phyloP scores from a whole-genome alignment of 2,329 filamentous ascomycete species.

The Arthrobotrys megalospora region DNA sequence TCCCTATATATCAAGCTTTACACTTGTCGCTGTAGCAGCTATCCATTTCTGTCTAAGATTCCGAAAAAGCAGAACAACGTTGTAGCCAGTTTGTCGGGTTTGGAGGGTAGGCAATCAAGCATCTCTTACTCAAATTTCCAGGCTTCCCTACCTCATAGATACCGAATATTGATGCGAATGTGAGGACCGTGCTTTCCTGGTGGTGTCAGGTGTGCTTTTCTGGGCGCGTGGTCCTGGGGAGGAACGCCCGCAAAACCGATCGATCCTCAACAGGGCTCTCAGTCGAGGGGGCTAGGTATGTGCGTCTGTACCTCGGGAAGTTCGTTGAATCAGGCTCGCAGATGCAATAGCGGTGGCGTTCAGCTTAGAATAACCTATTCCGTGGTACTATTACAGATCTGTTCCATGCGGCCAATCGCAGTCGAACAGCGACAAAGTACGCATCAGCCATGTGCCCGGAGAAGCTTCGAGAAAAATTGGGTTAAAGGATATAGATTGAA shows the following conservation, averaged over 20 bases:
- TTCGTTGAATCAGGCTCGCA: conserved; percentile 44
- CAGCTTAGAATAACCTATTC: conserved; percentile 38
- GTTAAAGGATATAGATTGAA: conserved; percentile 20
- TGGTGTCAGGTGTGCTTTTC: conserved; percentile 18
- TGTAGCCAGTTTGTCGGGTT: conserved; percentile 3
- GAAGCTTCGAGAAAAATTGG: conserved; percentile 41
- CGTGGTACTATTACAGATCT: conserved; percentile 15
- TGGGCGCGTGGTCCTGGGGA: conserved; percentile 17
- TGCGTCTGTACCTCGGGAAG: conserved; percentile 34
- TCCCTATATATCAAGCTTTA: conserved; percentile 31
- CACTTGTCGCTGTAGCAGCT: neutral
- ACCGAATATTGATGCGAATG: neutral
- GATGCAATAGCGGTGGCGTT: conserved; percentile 37
- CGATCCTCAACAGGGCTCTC: conserved; percentile 3
- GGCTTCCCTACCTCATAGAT: conserved; percentile 11
- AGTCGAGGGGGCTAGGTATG: conserved; percentile 23
- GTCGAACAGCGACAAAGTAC: conserved; percentile 35
- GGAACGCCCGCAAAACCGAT: conserved; percentile 14
- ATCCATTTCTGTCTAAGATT: neutral
- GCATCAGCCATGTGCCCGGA: conserved; percentile 27
- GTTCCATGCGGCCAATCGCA: conserved; percentile 33
- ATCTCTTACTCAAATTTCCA: conserved; percentile 13
- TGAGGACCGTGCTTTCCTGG: conserved; percentile 8
- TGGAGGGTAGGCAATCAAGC: neutral
- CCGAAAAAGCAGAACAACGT: conserved; percentile 4